Evolutionary conservation across 140 eudicot species (phyloP), one percentile per base, ranked within the genome.

Genomic region (Erigeron philadelphicus): DNA sequence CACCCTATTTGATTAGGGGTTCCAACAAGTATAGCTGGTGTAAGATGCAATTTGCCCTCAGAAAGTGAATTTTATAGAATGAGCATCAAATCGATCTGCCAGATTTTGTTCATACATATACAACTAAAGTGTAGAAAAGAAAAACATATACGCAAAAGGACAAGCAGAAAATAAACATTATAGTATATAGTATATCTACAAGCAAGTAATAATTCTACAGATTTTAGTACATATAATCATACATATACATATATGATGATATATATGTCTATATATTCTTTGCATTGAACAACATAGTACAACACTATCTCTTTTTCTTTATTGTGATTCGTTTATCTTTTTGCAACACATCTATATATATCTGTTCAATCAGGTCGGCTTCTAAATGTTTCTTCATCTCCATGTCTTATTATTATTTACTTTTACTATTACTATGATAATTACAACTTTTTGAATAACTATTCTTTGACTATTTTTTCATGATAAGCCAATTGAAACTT

Each of bases 11-110:
- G 70, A 38, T 61, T 48, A 58, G 52, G 68, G 66, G 70, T 61
- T 75, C 69, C 80, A 76, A 80, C 84, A 80, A 78, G 78, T 78
- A 21, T 21, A 67, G 83, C 72, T 78, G 76, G 61, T 78, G 86
- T 75, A 71, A 77, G 75, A 68, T 74, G 79, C 86, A 85, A 68
- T 75, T 75, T 78, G 82, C 81, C 81, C 71, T 72, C 60, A 78
- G 70, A 71, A 72, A 65, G 70, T 72, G 72, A 78, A 65, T 52
- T 64, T 77, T 65, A 31, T 31, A 59, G 81, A 78, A 78, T 72
- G 61, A 65, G 81, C 69, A 78, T 72, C 81, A 78, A 72, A 78
- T 72, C 77, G 23, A 31, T 45, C 42, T 77, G 70, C 61, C 52
- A 78, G 81, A 78, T 78, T 46, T 72, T 78, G 78, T 78, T 72